Evolutionary conservation across 2,329 filamentous ascomycete species (phyloP), one percentile per base, ranked within the genome.

Genomic region (Trichoderma koningiopsis): DNA sequence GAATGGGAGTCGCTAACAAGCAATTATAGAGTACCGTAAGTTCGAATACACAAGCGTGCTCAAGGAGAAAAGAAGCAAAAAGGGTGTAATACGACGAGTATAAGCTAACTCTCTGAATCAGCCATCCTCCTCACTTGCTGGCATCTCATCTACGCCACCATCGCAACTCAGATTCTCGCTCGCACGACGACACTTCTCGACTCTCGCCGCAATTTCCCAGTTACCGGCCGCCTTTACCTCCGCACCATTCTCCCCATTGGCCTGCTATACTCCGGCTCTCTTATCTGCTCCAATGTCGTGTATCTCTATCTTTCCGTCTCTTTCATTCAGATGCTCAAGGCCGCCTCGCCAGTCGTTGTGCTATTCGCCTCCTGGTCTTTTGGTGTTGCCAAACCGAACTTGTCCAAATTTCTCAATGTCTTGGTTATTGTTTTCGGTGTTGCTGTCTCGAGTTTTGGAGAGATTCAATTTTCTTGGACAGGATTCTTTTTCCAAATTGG

Each of bases 311-410:
- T 91, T 66, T 89, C 85, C 68, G 88, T 91, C 65, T 85, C 88
- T 52, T 91, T 91, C 76, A 91, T 91, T 73, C 89, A 91, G 81
- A 91, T 91, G 88, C 84, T 91, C 75, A 92, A 85, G 86, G 87
- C 90, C 69, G 88, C 86, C 57, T 88, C 87, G 6, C 89, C 90
- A 33, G 89, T 91, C 70, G 88, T 87, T 64, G 89, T 91, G 27
- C 85, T 92, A 62, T 80, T 92, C 74, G 83, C 86, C 57, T 87
- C 86, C n/a, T 92, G 89, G 88, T 77, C 83, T 69, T 86, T 83
- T 82, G 79, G 84, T 59, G 80, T 87, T 31, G 82, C 85, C 63
- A 77, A 83, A 52, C 85, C 85, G 40, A 83, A 80, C 49, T 74
- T 79, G 58, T 76, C 77, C 60, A 81, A 81, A 2, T 78, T 87